These are phyloP conservation scores for Pseudoperonospora humuli DNA, from an alignment of 352 stramenopile species.

Conservation along the genomic window DNA sequence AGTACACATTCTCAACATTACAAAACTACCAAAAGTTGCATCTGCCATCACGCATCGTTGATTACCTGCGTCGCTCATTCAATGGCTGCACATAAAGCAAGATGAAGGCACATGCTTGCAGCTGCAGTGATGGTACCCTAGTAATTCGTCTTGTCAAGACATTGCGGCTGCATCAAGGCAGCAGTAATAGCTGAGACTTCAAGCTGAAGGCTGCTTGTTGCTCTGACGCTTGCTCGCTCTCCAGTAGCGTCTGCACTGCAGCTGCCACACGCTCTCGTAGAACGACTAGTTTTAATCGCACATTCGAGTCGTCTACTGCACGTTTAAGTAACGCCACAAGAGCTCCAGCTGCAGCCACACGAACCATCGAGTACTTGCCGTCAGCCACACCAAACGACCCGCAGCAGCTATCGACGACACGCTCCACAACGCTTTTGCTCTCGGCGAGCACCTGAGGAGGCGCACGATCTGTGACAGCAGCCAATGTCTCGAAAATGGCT, in stretches of 20 bases:
- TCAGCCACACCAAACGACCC: slow-evolving; percentile 51
- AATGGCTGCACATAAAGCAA: too few relatives aligned
- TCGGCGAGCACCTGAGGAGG: slow-evolving; percentile 10
- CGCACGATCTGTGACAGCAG: slow-evolving; percentile 27
- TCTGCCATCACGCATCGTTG: too few relatives aligned
- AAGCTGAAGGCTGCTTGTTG: slow-evolving; percentile 48
- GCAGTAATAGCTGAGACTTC: slow-evolving; percentile 34
- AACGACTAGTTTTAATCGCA: slow-evolving; percentile 41
- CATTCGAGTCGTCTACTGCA: slow-evolving; percentile 15
- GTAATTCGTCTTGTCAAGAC: not conserved
- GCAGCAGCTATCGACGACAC: slow-evolving; percentile 37
- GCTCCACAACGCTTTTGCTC: slow-evolving; percentile 22
- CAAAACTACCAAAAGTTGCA: too few relatives aligned
- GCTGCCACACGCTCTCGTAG: slow-evolving; percentile 37
- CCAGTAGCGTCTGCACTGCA: slow-evolving; percentile 35
- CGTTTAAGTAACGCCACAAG: slow-evolving; percentile 39
- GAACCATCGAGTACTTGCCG: slow-evolving; percentile 64
- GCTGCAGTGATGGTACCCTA: too few relatives aligned
- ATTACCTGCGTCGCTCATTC: too few relatives aligned
- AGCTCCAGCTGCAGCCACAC: slow-evolving; percentile 44
- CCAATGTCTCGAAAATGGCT: slow-evolving; percentile 38
- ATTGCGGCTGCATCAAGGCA: slow-evolving; percentile 3
- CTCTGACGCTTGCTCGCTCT: slow-evolving; percentile 52
- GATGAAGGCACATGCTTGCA: too few relatives aligned
- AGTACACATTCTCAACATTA: too few relatives aligned